Percentiles rank a stretch among this genome's conserved stretches.
phyloP scores from a whole-genome alignment of 1,139 yeast genomes.

The Debaryomyces sp. region DNA sequence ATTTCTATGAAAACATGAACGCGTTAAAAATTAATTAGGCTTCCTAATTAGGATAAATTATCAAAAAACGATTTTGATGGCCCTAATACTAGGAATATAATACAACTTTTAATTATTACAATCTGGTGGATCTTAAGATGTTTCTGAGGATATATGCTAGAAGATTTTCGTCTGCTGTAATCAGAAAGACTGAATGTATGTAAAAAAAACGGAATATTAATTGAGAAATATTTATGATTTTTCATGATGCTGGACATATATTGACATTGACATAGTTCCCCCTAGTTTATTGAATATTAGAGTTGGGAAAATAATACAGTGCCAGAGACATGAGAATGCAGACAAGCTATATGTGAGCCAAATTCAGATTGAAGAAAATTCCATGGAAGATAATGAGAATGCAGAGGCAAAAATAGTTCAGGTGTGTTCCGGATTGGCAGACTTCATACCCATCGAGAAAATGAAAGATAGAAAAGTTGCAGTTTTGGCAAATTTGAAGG shows the following conservation, averaged over 20 bases:
- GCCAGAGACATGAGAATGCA: slow-evolving; percentile 53
- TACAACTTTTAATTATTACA: neutral
- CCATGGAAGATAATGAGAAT: slow-evolving; percentile 9
- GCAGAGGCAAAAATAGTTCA: slow-evolving; percentile 28
- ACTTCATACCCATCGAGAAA: slow-evolving; percentile 73
- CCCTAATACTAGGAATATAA: slow-evolving; percentile 17
- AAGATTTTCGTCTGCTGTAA: neutral
- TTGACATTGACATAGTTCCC: slow-evolving; percentile 15
- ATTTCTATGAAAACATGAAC: slow-evolving; percentile 11
- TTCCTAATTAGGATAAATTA: slow-evolving; percentile 27
- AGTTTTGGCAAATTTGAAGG: slow-evolving; percentile 85
- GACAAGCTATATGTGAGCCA: slow-evolving; percentile 57
- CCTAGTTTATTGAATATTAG: slow-evolving; percentile 32
- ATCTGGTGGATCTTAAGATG: neutral
- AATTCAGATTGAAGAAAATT: slow-evolving; percentile 29
- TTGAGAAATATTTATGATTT: neutral
- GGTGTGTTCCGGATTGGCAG: slow-evolving; percentile 71
- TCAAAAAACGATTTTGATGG: slow-evolving; percentile 7
- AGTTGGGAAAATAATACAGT: slow-evolving; percentile 49
- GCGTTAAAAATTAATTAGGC: slow-evolving; percentile 21
- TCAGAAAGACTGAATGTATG: slow-evolving; percentile 3
- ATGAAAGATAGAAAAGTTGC: slow-evolving; percentile 84
- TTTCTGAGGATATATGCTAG: neutral
- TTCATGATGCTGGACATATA: neutral
- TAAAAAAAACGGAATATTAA: neutral